phyloP scores from a whole-genome alignment of 129 eudicot species.

The Ambrosia artemisiifolia region DNA sequence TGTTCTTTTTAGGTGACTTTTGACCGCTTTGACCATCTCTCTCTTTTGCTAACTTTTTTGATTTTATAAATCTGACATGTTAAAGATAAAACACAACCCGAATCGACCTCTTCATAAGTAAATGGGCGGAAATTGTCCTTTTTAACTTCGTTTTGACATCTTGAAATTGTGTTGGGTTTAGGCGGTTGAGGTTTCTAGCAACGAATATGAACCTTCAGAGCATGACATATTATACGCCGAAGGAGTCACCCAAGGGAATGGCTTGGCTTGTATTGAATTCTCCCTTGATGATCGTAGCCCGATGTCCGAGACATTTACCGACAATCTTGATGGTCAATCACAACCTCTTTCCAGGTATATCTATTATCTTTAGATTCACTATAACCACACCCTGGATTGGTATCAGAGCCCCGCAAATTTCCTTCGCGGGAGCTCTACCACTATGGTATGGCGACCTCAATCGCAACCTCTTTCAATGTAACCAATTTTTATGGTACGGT shows the following conservation, averaged over 20 bases:
- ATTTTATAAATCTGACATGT: no score
- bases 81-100: neutral
- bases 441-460: no score
- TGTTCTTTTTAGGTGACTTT: neutral
- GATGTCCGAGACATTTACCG: slow-evolving; percentile 79
- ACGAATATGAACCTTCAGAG: slow-evolving; percentile 94
- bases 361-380: neutral
- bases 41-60: no score
- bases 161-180: slow-evolving; percentile 18
- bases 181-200: slow-evolving; percentile 98
- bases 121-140: neutral
- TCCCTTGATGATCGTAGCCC: slow-evolving; percentile 93
- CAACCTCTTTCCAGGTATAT: slow-evolving; percentile 70
- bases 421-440: no score
- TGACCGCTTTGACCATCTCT: no score
- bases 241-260: slow-evolving; percentile 96
- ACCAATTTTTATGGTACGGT: no score
- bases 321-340: slow-evolving; percentile 66
- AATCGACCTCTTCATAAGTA: neutral
- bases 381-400: no score
- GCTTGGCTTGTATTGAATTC: slow-evolving; percentile 93
- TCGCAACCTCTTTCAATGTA: no score
- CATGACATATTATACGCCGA: slow-evolving; percentile 86
- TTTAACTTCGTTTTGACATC: no score
- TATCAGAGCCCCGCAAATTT: no score